Base-by-base conservation (phyloP, 176 grass and related monocot genomes). In the Oryza glumipatula region DNA sequence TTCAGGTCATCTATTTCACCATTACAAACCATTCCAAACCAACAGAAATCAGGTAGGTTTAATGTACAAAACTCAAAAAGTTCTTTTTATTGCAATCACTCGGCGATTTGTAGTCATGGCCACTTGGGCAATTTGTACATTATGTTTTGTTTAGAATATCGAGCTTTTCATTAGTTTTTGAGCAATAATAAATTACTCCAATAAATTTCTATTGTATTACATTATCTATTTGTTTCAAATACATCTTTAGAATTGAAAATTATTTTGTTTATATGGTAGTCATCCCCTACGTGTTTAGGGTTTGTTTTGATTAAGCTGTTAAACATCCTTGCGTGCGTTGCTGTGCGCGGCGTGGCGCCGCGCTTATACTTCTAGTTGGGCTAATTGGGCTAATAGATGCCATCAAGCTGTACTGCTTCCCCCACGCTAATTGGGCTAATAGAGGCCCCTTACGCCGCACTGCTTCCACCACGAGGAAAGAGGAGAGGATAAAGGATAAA, bases 31-130 rank as follows among this genome's bases (percentile, higher is more conserved):
- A 26, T 76, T 93, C 72, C 74, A 15, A 78, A 86, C 74, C 68
- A 52, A 75, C 30, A 51, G 24, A 70, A 86, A 23, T 82, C 26
- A 26, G 86, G 86, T 92, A 88, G 30, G 13, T 16, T 79, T 41
- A 69, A 79, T 86, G 35, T 70, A 41, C 13, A 22, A 49, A 68
- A 71, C 26, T 26, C 26, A 82, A 56, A 73, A 33, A 44, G 39
- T 36, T 39, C 7, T 74, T 33, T 33, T 33, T 74, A 69, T 68
- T n/a, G 46, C 70, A 82, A 58, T 12, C 2, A 66, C 56, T 66
- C 43, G 65, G 46, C 67, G 64, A 16, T 45, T 81, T 11, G 3
- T 12, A 36, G 19, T 54, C 16, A 4, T 2, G 16, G 2, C 51
- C 3, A 4, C 48, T 54, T 54, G 51, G 51, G 51, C 4, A 54